Conservation (phyloP, 805 yeast genomes). For the Cyberlindnera mississippiensis region DNA sequence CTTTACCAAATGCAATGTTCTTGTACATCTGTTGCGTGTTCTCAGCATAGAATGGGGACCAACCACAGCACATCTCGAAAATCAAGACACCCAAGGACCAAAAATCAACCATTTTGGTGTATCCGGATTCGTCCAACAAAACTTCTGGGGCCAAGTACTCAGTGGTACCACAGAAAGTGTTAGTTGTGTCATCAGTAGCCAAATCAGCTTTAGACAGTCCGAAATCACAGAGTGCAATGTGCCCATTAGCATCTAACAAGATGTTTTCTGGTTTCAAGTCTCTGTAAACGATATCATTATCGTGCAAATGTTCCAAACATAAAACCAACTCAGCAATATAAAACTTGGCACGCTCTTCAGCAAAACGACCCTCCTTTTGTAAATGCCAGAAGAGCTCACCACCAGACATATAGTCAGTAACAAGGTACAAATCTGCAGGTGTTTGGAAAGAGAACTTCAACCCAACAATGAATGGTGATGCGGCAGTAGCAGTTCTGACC, state of each 20-base stretch:
- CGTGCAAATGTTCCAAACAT: conserved; percentile 92
- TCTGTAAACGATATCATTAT: conserved; percentile 92
- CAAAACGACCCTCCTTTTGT: conserved; percentile 92
- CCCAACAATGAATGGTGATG: conserved; percentile 92
- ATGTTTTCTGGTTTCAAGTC: conserved; percentile 97
- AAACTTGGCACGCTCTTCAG: conserved; percentile 92
- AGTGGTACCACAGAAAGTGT: conserved; percentile 97
- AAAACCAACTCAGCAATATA: conserved; percentile 94
- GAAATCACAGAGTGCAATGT: conserved; percentile 94
- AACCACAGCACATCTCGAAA: conserved; percentile 99
- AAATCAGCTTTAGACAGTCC: conserved; percentile 94
- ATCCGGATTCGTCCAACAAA: conserved; percentile 89
- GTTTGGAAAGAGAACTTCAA: conserved; percentile 96
- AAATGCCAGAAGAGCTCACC: conserved; percentile 97
- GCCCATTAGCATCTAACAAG: conserved; percentile 92
- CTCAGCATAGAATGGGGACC: conserved; percentile 98
- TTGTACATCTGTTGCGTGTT: conserved; percentile 98
- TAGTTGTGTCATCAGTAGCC: conserved; percentile 78
- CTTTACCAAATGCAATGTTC: conserved; percentile 97
- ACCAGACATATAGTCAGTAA: conserved; percentile 97
- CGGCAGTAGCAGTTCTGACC: conserved; percentile 86
- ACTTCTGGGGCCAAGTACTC: conserved; percentile 98
- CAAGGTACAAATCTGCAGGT: conserved; percentile 84
- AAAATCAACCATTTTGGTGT: conserved; percentile 98
- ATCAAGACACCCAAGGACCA: conserved; percentile 97